Base-by-base conservation (phyloP, 257 asterid species). In the Primulina huaijiensis region DNA sequence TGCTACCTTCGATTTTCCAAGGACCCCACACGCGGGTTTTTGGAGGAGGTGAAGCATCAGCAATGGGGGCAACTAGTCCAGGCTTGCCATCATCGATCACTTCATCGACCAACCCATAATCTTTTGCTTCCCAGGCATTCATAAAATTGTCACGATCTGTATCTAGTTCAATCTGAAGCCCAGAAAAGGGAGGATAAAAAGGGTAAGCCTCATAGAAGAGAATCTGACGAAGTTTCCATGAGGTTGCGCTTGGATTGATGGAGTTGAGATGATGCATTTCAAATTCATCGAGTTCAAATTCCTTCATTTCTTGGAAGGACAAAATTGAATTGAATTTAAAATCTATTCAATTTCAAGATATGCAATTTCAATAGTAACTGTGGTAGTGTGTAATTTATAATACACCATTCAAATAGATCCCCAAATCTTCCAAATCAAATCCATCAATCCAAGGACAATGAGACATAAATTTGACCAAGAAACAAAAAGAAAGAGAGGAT, bases 81-180 rank as follows among this genome's bases (percentile, higher is more conserved):
- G 97, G 95, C 78, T 94, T 91, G 63, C 96, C 98, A 78, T 94
- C 97, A 68, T 94, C 98, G 1, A 94, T 86, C 11, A 94, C 95
- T 10, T 64, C 97, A 78, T 94, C 99, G 37, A 94, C 78, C 78
- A 91, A 72, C 9, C 99, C 99, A 60, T 94, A 94, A 67, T 85
- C 98, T 75, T 84, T 88, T 19, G 98, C 97, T 76, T 91, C 97
- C 97, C 97, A 94, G 30, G 99, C 87, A 74, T 79, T 85, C 99
- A 94, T 84, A 74, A 86, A 94, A 80, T 89, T 84, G 68, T 89
- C 95, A 43, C 92, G 92, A 20, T 88, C 96, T 0, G 97, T 94
- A 35, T 94, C 99, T 40, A 74, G 7, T 67, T 88, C 94, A 65
- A 92, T 74, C 98, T 92, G 11, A 65, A 8, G 33, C 30, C 29